Base-by-base conservation (phyloP, 2,329 filamentous ascomycete genomes). In the Colletotrichum endophyticum region DNA sequence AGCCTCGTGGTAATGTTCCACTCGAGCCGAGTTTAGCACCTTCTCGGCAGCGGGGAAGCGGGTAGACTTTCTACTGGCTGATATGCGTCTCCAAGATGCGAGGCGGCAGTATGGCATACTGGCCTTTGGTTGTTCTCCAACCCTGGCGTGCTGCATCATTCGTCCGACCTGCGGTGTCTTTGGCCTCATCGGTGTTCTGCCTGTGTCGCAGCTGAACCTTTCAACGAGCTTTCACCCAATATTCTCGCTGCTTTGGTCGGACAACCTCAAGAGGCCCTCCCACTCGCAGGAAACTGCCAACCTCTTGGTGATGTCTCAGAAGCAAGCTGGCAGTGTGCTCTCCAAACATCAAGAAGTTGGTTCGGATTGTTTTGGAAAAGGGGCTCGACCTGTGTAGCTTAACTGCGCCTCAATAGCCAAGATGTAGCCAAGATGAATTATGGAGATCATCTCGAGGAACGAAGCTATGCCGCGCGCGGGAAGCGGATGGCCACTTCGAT, bases 91-190 rank as follows among this genome's bases (percentile, higher is more conserved):
- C 13, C 25, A 59, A 16, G 8, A 59, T 28, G 56, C 9, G 25
- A 59, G 27, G 56, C 56, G 16, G 56, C n/a, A 59, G 15, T 27
- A 16, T 30, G 56, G 44, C 3, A 22, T 53, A 28, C 8, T 59
- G 25, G 44, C 11, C 25, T 27, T 30, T 27, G 25, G 16, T 25
- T 27, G 28, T 16, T 28, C 9, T 39, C 7, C 15, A 30, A n/a
- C n/a, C 12, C 15, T 39, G 22, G 32, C 28, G 19, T 4, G 13
- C 32, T 39, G n/a, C 34, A 30, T 27, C 11, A 44, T 64, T 73
- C 70, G 64, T 73, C 64, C n/a, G 70, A 73, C 44, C 28, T 76
- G 70, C 64, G 73, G 64, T 34, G 70, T 64, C 64, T 69, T 36
- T 27, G 59, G 44, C 63, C 66, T 53, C 63, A 36, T 73, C 63